These are phyloP conservation scores for Cicer cuneatum DNA, from an alignment of 306 rosid species.

Conservation along the genomic window DNA sequence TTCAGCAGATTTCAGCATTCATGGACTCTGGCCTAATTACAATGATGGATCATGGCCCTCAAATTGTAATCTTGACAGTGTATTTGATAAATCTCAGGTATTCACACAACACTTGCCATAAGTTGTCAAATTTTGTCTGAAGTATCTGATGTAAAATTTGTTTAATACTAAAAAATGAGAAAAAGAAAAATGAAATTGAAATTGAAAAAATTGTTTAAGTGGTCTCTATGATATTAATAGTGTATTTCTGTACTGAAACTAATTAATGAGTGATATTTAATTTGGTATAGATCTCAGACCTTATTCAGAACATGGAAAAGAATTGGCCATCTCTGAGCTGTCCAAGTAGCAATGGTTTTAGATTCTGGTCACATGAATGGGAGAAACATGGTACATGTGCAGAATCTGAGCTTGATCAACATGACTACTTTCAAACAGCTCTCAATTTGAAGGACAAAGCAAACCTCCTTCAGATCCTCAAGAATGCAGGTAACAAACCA, in stretches of 20 bases:
- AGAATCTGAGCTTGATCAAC: conserved; percentile 71
- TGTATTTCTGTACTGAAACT: not conserved
- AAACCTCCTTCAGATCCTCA: conserved; percentile 64
- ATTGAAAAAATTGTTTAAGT: too few species aligned
- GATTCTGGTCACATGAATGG: conserved; percentile 96
- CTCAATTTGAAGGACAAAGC: conserved; percentile 63
- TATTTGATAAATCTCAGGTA: conserved; percentile 77
- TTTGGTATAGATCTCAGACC: conserved; percentile 59
- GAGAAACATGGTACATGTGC: conserved; percentile 88
- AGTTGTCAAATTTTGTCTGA: too few species aligned
- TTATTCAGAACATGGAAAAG: conserved; percentile 55
- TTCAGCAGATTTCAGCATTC: conserved; percentile 68
- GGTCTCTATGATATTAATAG: not conserved
- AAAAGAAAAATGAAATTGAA: too few species aligned
- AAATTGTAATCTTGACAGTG: conserved; percentile 69
- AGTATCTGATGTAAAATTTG: too few species aligned
- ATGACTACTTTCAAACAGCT: conserved; percentile 66
- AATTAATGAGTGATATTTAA: not conserved
- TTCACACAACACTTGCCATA: too few species aligned
- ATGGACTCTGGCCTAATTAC: conserved; percentile 82
- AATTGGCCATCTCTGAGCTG: conserved; percentile 87
- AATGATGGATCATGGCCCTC: conserved; percentile 76
- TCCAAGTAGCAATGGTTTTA: conserved; percentile 78
- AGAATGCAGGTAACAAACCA: conserved; percentile 51
- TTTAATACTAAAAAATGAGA: too few species aligned